Conservation (phyloP, 148 eudicot genomes). For the Silene uniflora region DNA sequence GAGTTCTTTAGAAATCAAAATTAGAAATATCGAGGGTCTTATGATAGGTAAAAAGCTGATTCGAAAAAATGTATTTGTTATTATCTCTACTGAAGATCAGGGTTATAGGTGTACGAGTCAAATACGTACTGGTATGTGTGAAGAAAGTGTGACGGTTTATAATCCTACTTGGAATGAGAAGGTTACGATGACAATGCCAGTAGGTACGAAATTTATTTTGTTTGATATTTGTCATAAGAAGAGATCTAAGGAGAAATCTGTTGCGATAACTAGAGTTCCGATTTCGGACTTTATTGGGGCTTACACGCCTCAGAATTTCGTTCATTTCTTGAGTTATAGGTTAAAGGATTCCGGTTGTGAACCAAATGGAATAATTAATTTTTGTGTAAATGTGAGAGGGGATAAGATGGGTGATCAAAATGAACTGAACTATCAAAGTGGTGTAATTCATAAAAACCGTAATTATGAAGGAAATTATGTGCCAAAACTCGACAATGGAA, state of each 20-base stretch:
- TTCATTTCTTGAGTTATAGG: conserved; percentile 65
- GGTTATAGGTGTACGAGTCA: not conserved
- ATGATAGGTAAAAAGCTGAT: conserved; percentile 18
- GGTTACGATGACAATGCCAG: conserved; percentile 34
- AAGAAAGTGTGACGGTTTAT: conserved; percentile 24
- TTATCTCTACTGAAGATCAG: conserved; percentile 20
- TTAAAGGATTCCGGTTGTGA: conserved; percentile 39
- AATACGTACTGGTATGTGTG: conserved; percentile 10
- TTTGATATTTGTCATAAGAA: conserved; percentile 36
- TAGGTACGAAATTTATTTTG: conserved; percentile 26
- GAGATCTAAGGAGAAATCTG: conserved; percentile 8
- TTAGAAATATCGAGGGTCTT: conserved; percentile 42
- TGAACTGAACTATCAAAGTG: too few species aligned
- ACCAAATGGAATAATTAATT: conserved; percentile 58
- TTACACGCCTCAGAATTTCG: conserved; percentile 27
- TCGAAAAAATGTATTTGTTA: conserved; percentile 37
- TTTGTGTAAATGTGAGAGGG: conserved; percentile 41
- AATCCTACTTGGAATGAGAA: conserved; percentile 56
- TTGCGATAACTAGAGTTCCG: conserved; percentile 48
- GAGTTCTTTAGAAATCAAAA: conserved; percentile 34
- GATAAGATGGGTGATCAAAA: conserved; percentile 9
- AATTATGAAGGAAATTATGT: not conserved
- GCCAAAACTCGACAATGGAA: not conserved
- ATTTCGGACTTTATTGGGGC: conserved; percentile 45
- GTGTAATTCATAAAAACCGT: not conserved